Percentiles rank a stretch among this genome's conserved stretches.
phyloP scores from a whole-genome alignment of 129 eudicot genomes.

The Helichrysum umbraculigerum region DNA sequence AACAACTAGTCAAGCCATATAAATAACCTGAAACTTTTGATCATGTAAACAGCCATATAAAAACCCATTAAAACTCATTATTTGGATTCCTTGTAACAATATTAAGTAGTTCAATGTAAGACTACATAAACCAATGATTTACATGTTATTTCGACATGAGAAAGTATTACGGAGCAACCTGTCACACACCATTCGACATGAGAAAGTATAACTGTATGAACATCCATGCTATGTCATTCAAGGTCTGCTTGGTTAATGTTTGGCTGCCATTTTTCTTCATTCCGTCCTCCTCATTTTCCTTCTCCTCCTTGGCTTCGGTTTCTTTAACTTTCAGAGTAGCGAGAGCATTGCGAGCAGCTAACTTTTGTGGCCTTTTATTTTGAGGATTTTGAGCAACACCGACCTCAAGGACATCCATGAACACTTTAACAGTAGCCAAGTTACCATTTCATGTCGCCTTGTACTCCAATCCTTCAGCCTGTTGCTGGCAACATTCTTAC shows the following conservation, averaged over 20 bases:
- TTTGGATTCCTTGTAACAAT: no score
- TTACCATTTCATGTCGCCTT: conserved; percentile 87
- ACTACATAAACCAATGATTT: no score
- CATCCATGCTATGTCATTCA: conserved; percentile 98
- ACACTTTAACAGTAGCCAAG: conserved; percentile 90
- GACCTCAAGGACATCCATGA: conserved; percentile 77
- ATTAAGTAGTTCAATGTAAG: no score
- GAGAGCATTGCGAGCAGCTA: conserved; percentile 97
- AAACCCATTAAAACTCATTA: no score
- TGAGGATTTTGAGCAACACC: conserved; percentile 87
- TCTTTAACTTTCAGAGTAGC: conserved; percentile 74
- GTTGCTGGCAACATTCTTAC: conserved; percentile 98
- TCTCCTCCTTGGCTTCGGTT: conserved; percentile 52
- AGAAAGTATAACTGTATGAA: no score
- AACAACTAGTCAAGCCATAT: no score
- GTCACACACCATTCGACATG: no score
- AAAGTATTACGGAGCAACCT: no score
- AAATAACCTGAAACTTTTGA: no score
- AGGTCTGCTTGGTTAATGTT: conserved; percentile 89
- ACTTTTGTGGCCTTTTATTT: conserved; percentile 97
- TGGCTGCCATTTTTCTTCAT: conserved; percentile 68
- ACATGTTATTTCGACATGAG: no score
- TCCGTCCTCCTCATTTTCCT: conserved; percentile 51
- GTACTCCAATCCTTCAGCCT: conserved; percentile 97
- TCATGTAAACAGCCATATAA: no score